Percentiles rank a stretch among this genome's conserved stretches.
phyloP scores from a whole-genome alignment of 306 rosid species.

The Amphicarpaea edgeworthii region DNA sequence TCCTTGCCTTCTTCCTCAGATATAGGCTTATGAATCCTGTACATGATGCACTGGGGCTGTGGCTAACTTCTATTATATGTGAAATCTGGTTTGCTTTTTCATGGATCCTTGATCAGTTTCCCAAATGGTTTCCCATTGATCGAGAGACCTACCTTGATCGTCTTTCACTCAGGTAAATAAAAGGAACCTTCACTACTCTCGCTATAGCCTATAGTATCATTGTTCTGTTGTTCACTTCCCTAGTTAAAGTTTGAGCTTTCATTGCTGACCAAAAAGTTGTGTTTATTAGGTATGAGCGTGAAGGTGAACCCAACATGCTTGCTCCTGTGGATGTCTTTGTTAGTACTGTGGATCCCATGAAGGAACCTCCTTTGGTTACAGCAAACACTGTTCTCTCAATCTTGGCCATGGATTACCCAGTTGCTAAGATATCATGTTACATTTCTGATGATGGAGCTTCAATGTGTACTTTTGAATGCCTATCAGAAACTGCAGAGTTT shows the following conservation, averaged over 20 bases:
- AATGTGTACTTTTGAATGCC: slow-evolving; percentile 87
- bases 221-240: background rate
- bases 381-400: slow-evolving; percentile 90
- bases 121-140: slow-evolving; percentile 94
- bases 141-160: slow-evolving; percentile 96
- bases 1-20: slow-evolving; percentile 72
- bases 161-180: slow-evolving; percentile 78
- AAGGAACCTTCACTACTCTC: background rate
- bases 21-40: slow-evolving; percentile 80
- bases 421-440: slow-evolving; percentile 90
- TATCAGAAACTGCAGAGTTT: slow-evolving; percentile 94
- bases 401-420: slow-evolving; percentile 91
- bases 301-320: slow-evolving; percentile 89
- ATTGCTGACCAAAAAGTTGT: slow-evolving; percentile 28
- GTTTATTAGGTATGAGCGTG: slow-evolving; percentile 67
- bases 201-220: slow-evolving; percentile 11
- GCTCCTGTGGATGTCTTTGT: slow-evolving; percentile 88
- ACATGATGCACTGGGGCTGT: slow-evolving; percentile 74
- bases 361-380: slow-evolving; percentile 94
- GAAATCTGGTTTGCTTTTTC: slow-evolving; percentile 91
- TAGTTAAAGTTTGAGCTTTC: background rate
- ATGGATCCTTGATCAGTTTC: slow-evolving; percentile 98
- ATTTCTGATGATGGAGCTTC: slow-evolving; percentile 98
- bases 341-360: slow-evolving; percentile 98
- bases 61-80: slow-evolving; percentile 83